Evolutionary conservation across 129 eudicot species (phyloP).

Genomic region (Kitagawia praeruptora): DNA sequence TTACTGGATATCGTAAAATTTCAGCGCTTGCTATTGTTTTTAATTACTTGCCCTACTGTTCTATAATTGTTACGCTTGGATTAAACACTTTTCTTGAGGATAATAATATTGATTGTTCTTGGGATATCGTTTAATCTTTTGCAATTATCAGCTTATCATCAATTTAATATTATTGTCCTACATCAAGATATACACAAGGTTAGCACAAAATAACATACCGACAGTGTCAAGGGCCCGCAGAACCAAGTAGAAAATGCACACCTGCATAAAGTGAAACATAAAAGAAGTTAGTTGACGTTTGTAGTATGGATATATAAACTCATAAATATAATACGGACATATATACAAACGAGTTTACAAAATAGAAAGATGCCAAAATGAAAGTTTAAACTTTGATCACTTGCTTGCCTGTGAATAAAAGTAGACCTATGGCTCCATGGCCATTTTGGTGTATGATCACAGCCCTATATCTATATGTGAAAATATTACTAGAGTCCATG

Average conservation of each 20-base stretch:
- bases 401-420: background rate
- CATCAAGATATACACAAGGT: background rate
- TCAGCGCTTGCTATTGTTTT: too few relatives aligned
- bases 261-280: conserved; percentile 31
- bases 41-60: too few relatives aligned
- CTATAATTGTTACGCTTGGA: too few relatives aligned
- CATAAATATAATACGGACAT: background rate
- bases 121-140: too few relatives aligned
- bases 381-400: background rate
- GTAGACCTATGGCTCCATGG: background rate
- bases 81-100: too few relatives aligned
- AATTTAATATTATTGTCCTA: too few relatives aligned
- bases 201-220: conserved; percentile 40
- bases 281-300: background rate
- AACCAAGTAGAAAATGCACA: conserved; percentile 91
- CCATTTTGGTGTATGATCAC: background rate
- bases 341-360: background rate
- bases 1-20: too few relatives aligned
- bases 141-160: too few relatives aligned
- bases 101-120: too few relatives aligned
- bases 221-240: conserved; percentile 99
- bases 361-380: background rate
- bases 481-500: background rate
- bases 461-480: too few relatives aligned
- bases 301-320: background rate